Evolutionary conservation across 768 basidiomycete genomes (phyloP).

Genomic region (Mycena alexandri): DNA sequence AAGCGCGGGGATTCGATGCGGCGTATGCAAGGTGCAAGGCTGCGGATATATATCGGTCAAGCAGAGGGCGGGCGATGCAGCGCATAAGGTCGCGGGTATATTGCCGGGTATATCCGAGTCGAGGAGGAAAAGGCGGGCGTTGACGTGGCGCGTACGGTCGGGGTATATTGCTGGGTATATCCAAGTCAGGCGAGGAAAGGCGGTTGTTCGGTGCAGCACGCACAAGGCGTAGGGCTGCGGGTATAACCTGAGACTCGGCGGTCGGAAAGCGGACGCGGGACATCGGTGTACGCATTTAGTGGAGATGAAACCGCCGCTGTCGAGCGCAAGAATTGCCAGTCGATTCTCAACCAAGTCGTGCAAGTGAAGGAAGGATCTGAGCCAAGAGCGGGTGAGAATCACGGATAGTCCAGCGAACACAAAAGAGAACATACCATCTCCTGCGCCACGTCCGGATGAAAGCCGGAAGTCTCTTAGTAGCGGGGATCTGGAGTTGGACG

Average conservation of each 20-base stretch:
- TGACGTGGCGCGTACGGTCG: too few relatives aligned
- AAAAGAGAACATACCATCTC: conserved; percentile 1
- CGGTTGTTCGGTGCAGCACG: not conserved
- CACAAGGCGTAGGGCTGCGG: conserved; percentile 2
- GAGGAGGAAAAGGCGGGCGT: too few relatives aligned
- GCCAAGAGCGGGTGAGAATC: not conserved
- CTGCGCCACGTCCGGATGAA: not conserved
- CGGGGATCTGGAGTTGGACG: not conserved
- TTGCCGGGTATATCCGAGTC: too few relatives aligned
- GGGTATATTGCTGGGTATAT: too few relatives aligned
- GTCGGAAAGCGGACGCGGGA: conserved; percentile 7
- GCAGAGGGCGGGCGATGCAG: too few relatives aligned
- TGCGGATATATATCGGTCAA: too few relatives aligned
- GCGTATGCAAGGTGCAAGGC: too few relatives aligned
- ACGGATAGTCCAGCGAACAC: not conserved
- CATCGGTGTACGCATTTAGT: too few relatives aligned
- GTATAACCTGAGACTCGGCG: conserved; percentile 17
- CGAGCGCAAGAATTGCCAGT: not conserved
- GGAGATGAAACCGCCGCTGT: too few relatives aligned
- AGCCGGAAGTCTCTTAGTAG: not conserved
- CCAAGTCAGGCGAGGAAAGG: not conserved
- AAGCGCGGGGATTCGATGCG: too few relatives aligned
- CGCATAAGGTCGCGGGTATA: too few relatives aligned
- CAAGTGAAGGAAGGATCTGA: not conserved
- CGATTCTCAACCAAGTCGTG: conserved; percentile 17